These are phyloP conservation scores for Chalciporus piperatus DNA, from an alignment of 768 basidiomycete species.

Conservation along the genomic window DNA sequence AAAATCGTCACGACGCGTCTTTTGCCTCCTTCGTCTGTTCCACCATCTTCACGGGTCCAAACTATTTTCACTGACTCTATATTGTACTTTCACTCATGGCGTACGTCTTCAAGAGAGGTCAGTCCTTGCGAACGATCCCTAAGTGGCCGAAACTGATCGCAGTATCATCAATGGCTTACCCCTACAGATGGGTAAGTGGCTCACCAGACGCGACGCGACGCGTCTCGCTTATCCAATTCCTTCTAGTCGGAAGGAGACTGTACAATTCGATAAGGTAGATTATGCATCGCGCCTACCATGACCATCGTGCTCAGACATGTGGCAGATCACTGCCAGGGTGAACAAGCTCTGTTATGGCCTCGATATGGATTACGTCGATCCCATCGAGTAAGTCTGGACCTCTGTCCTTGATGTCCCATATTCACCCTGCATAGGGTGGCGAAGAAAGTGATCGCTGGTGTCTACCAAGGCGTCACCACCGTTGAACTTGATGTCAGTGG, in stretches of 20 bases:
- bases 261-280: constrained; percentile 88
- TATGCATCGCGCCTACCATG: constrained; percentile 9
- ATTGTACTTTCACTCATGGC: constrained; percentile 35
- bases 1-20: constrained; percentile 33
- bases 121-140: constrained; percentile 13
- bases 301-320: constrained; percentile 14
- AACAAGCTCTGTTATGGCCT: constrained; percentile 95
- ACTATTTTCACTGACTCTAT: constrained; percentile 1
- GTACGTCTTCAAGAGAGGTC: constrained; percentile 59
- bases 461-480: constrained; percentile 95
- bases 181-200: constrained; percentile 45
- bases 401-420: neutral
- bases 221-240: constrained; percentile 16
- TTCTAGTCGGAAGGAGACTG: constrained; percentile 79
- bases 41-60: constrained; percentile 20
- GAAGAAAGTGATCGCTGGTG: constrained; percentile 90
- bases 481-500: constrained; percentile 88
- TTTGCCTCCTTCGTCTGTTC: constrained; percentile 14
- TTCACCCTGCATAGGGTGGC: constrained; percentile 55
- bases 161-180: constrained; percentile 3
- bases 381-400: constrained; percentile 64
- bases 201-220: constrained; percentile 17
- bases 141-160: constrained; percentile 7
- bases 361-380: constrained; percentile 87
- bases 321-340: constrained; percentile 81